phyloP scores from a whole-genome alignment of 2,329 filamentous ascomycete genomes.

The Cadophora luteo-olivacea region DNA sequence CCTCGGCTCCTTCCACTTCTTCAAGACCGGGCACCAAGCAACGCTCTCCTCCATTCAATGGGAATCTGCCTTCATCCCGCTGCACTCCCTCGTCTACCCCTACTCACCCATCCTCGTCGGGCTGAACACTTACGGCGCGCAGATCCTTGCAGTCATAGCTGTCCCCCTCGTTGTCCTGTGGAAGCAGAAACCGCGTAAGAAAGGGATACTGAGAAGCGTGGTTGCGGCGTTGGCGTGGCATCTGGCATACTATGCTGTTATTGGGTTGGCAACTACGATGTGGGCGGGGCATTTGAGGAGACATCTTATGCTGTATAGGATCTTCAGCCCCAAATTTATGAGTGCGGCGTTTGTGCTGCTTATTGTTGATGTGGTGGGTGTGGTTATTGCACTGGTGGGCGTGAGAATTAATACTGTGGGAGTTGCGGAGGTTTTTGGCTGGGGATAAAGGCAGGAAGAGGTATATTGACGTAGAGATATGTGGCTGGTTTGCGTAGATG shows the following conservation, averaged over 20 bases:
- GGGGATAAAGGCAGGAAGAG: slow-evolving; percentile 31
- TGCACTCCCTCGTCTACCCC: slow-evolving; percentile 83
- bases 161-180: slow-evolving; percentile 86
- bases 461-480: neutral
- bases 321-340: slow-evolving; percentile 93
- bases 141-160: slow-evolving; percentile 80
- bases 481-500: neutral
- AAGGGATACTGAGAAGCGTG: slow-evolving; percentile 57
- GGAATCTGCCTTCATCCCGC: slow-evolving; percentile 92
- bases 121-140: slow-evolving; percentile 88
- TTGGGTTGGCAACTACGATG: slow-evolving; percentile 84
- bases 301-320: slow-evolving; percentile 95
- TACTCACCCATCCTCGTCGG: slow-evolving; percentile 84
- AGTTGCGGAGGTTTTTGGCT: slow-evolving; percentile 89
- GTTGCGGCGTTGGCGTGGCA: slow-evolving; percentile 77
- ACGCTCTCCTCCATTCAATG: slow-evolving; percentile 89
- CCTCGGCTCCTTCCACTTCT: slow-evolving; percentile 93
- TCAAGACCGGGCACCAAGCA: slow-evolving; percentile 97
- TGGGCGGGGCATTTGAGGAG: slow-evolving; percentile 88
- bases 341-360: slow-evolving; percentile 74
- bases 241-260: slow-evolving; percentile 80
- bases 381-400: slow-evolving; percentile 75
- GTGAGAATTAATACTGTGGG: slow-evolving; percentile 79
- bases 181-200: slow-evolving; percentile 82
- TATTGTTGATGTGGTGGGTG: slow-evolving; percentile 77